Conservation (phyloP, 78 protist species). For the Planoprotostelium fungivorum region DNA sequence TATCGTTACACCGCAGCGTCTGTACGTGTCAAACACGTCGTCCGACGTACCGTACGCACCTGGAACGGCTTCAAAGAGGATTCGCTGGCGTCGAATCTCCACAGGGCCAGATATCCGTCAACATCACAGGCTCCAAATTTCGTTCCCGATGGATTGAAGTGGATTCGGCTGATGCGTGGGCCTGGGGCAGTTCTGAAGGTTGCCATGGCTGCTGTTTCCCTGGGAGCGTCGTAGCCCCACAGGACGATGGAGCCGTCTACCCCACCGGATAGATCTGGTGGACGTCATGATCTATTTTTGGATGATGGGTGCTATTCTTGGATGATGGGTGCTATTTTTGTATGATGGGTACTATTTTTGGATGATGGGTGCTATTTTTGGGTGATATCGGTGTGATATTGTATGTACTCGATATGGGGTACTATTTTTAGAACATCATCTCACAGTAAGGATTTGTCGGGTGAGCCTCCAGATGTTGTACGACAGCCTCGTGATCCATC, state of each 20-base stretch:
- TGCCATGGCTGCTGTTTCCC: slow-evolving; percentile 23
- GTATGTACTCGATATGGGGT: no score
- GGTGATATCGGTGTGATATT: no score
- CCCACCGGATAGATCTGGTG: slow-evolving; percentile 33
- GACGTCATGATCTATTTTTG: not conserved
- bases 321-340: no score
- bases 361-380: no score
- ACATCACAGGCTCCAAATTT: slow-evolving; percentile 63
- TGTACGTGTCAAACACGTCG: not conserved
- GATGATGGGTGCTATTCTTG: no score
- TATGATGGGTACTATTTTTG: no score
- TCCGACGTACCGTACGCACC: not conserved
- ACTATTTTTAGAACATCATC: not conserved
- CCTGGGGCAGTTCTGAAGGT: slow-evolving; percentile 34
- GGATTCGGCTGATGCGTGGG: slow-evolving; percentile 27
- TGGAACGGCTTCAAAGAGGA: slow-evolving; percentile 36
- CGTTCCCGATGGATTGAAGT: slow-evolving; percentile 47
- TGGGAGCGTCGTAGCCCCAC: slow-evolving; percentile 43
- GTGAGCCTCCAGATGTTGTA: slow-evolving; percentile 51
- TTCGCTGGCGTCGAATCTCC: slow-evolving; percentile 56
- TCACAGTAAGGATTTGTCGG: slow-evolving; percentile 26
- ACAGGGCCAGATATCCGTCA: slow-evolving; percentile 33
- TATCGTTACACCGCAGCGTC: slow-evolving; percentile 28
- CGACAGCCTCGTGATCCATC: slow-evolving; percentile 49
- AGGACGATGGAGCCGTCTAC: slow-evolving; percentile 46